Evolutionary conservation across 2,329 filamentous ascomycete species (phyloP), one percentile per base, ranked within the genome.

Genomic region (Hymenoscyphus linearis): DNA sequence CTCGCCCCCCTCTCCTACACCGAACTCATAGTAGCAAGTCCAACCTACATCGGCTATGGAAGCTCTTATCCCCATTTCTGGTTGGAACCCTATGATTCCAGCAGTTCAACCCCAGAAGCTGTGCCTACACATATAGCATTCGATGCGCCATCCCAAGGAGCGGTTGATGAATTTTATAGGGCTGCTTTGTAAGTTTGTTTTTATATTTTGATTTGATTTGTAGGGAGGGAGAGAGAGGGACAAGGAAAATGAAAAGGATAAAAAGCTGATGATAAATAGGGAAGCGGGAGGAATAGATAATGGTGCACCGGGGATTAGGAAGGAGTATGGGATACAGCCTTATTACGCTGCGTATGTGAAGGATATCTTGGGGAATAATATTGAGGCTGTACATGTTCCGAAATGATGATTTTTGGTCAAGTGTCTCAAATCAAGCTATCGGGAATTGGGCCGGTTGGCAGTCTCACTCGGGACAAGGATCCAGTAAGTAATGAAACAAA

Each of bases 331-430:
- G 44, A 36, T 55, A 26, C 62, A 62, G 52, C 64, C 64, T 27
- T 68, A 66, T 40, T 67, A 65, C 27, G 55, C 63, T 50, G 62
- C 62, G 5, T 67, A 62, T 55, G 52, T 67, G 10, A 53, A 60
- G 14, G 62, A 67, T 52, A 18, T 52, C 1, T 65, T 61, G 40
- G 63, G 63, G 31, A 67, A 68, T 52, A 67, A 65, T 52, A 66
- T 68, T 57, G 65, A 68, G 55, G 65, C 66, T 59, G 66, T 68
- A 31, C 64, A 55, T 55, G 60, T 66, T 22, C 27, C 55, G 40
- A 65, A 64, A 60, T 63, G 26, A 22, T 26, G 50, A 18, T 31
- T 31, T 31, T 31, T 31, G 31, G 31, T 31, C 31, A 31, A 31
- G 31, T n/a, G n/a, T n/a, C n/a, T n/a, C n/a, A n/a, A n/a, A n/a